Conservation (phyloP, 179 eudicot species). For the Beta macrorhiza region DNA sequence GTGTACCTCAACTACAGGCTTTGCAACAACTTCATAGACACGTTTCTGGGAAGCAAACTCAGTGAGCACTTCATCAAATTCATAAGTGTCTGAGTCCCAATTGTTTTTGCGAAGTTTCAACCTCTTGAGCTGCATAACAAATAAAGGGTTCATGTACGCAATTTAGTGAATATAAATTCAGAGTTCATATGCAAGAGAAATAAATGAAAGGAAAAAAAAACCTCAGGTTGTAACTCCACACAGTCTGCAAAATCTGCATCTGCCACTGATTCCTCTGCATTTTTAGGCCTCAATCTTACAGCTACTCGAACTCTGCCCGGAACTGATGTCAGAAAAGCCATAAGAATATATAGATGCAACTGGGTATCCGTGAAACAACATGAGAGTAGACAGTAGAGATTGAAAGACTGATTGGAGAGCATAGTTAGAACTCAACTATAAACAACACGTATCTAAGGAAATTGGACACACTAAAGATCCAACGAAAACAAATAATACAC, state of each 20-base stretch:
- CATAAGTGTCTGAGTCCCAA: slow-evolving; percentile 98
- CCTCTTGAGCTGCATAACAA: slow-evolving; percentile 65
- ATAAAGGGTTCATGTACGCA: neutral
- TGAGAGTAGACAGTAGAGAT: neutral
- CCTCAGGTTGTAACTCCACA: slow-evolving; percentile 96
- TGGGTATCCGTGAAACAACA: neutral
- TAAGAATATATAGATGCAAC: slow-evolving; percentile 13
- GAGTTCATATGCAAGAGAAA: neutral
- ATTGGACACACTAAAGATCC: neutral
- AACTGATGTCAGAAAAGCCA: slow-evolving; percentile 29
- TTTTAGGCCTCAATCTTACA: slow-evolving; percentile 92
- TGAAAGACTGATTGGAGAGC: neutral
- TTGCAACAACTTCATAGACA: slow-evolving; percentile 98
- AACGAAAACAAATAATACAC: neutral
- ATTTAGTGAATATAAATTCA: neutral
- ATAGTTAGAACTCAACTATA: neutral
- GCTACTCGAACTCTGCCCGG: slow-evolving; percentile 95
- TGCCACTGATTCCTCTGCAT: slow-evolving; percentile 81
- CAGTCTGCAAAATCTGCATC: slow-evolving; percentile 99
- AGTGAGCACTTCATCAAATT: slow-evolving; percentile 94
- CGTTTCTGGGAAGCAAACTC: slow-evolving; percentile 96
- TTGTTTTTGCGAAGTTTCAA: slow-evolving; percentile 95
- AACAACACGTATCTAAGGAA: neutral
- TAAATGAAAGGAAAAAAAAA: slow-evolving; percentile 13
- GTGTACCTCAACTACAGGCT: slow-evolving; percentile 96